Evolutionary conservation across 768 basidiomycete species (phyloP), one percentile per base, ranked within the genome.

Genomic region (Pleurotus tuoliensis): DNA sequence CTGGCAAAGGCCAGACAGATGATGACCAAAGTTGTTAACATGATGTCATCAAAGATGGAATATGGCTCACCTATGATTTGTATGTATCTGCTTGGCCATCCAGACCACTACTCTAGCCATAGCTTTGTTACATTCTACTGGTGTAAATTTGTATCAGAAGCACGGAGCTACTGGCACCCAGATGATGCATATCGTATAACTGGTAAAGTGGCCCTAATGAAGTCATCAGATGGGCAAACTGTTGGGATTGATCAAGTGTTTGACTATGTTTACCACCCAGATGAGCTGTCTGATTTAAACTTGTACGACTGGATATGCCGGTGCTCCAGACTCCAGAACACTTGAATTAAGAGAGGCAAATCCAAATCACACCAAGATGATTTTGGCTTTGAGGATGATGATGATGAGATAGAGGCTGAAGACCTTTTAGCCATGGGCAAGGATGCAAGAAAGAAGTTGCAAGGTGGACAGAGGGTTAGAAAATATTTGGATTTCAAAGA

Each of bases 21-120:
- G 7, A 54, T 71, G 18, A 65, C 62, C 9, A 63, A 70, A 54
- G 62, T 68, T 39, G 62, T 71, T 1, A 73, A 74, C 52, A 37
- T 57, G 8, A 40, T 74, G 8, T 62, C 60, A 13, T 43, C 67
- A 2, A 70, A 67, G 45, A 51, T 62, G 48, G 71, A 73, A 54
- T 64, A 70, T 3, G 71, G 71, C 0, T 58, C 58, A 20, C 71
- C 71, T 3, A 64, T 68, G 61, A 63, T 43, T 15, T 43, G 40
- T 43, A 43, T 43, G 40, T 43, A 43, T 18, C 40, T 43, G 15
- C 18, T 60, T 20, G 63, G 61, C 20, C 47, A 64, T 60, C 66
- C 65, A 20, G 69, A 71, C 46, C 67, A 71, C 46, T 73, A 73
- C 52, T 69, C 64, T 7, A 69, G 61, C 37, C 64, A 68, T 56